phyloP scores from a whole-genome alignment of 2,329 filamentous ascomycete species.

The Phialemonium atrogriseum region DNA sequence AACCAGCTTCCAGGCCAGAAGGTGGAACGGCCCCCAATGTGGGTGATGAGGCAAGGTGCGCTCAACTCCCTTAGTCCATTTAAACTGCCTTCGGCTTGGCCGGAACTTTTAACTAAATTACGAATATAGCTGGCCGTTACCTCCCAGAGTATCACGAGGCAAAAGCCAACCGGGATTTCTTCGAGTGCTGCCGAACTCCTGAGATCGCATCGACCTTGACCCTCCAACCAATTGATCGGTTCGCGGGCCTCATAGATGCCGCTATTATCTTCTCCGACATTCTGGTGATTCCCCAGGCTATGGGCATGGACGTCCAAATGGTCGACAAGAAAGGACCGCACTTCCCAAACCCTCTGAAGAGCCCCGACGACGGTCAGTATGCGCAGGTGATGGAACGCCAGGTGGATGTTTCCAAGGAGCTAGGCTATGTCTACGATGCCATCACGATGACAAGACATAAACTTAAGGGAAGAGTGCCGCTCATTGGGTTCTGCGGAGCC shows the following conservation, averaged over 20 bases:
- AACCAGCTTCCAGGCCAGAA: slow-evolving; percentile 57
- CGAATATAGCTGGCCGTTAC: slow-evolving; percentile 72
- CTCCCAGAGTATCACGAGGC: slow-evolving; percentile 96
- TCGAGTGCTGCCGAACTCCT: slow-evolving; percentile 90
- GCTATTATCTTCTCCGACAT: slow-evolving; percentile 99
- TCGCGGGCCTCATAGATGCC: slow-evolving; percentile 81
- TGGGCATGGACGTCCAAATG: slow-evolving; percentile 99
- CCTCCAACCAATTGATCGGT: slow-evolving; percentile 90
- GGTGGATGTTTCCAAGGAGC: slow-evolving; percentile 76
- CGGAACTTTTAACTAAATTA: slow-evolving; percentile 1
- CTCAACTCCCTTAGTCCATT: slow-evolving; percentile 18
- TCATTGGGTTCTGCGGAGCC: slow-evolving; percentile 94
- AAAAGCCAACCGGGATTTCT: slow-evolving; percentile 88
- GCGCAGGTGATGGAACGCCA: slow-evolving; percentile 62
- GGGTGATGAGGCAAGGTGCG: slow-evolving; percentile 97
- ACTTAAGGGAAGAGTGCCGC: slow-evolving; percentile 75
- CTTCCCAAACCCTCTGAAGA: slow-evolving; percentile 77
- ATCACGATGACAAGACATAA: slow-evolving; percentile 88
- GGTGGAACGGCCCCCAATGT: slow-evolving; percentile 89
- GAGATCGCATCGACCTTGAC: slow-evolving; percentile 91
- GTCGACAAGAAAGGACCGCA: slow-evolving; percentile 93
- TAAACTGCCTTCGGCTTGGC: slow-evolving; percentile 1
- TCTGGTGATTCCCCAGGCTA: slow-evolving; percentile 91
- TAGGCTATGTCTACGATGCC: slow-evolving; percentile 93
- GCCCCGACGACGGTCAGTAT: slow-evolving; percentile 79